Base-by-base conservation (phyloP, 2,329 filamentous ascomycete genomes). In the Polytolypa hystricis region DNA sequence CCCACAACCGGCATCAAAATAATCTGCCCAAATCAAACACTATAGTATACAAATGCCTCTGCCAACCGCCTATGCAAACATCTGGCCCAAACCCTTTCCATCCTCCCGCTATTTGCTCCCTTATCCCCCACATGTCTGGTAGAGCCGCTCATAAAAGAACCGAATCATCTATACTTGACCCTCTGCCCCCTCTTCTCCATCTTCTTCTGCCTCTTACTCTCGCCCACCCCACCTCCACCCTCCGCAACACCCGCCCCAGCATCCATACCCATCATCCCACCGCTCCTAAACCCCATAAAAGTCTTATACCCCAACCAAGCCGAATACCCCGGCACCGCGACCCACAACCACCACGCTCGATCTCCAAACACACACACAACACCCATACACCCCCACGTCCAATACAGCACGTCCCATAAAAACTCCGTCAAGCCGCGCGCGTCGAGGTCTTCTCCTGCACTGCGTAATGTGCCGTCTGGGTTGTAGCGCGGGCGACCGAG, bases 401-500 rank as follows among this genome's bases (percentile, higher is more conserved):
- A 85, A 74, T 94, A 96, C 36, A 94, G 68, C 33, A 94, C 75
- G 63, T 98, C 91, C 73, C 93, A 98, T 81, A 96, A 84, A 68
- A 93, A 96, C 64, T 95, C 91, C 8, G 89, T 96, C 66, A 98
- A 65, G 4, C 91, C 91, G 21, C 80, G 73, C 7, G 85, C 84
- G 36, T 82, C 77, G 35, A 98, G 74, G 58, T 98, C 91, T 57
- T 96, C 87, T 29, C 91, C 89, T 1, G 84, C 69, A 20, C 72
- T 76, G 56, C 75, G 78, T 43, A 96, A 68, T n/a, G 79, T 70
- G 10, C 69, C 71, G 32, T 65, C 63, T 15, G 77, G 57, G 46
- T 77, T 74, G 55, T 79, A 83, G 42, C 69, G 78, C 16, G 91
- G 91, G 7, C 89, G 82, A 9, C 84, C 85, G 5, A 86, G 77